Evolutionary conservation across 495 filamentous ascomycete genomes (phyloP).

Genomic region (Tuber indicum): DNA sequence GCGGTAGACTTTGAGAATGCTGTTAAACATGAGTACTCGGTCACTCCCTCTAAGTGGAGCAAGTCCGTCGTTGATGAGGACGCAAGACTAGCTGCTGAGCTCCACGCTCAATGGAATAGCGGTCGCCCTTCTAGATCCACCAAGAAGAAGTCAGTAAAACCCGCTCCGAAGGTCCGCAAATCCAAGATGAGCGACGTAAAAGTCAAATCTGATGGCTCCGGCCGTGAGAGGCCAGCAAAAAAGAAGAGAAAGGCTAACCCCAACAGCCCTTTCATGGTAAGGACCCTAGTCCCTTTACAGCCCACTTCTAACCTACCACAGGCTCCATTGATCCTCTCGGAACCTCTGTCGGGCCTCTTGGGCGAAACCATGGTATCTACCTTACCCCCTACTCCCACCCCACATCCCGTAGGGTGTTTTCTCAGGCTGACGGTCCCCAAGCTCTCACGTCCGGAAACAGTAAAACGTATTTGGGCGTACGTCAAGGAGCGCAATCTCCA

Average conservation of each 20-base stretch:
- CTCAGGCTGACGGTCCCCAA: slow-evolving; percentile 38
- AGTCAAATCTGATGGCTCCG: slow-evolving; percentile 68
- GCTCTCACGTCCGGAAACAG: slow-evolving; percentile 88
- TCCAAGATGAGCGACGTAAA: slow-evolving; percentile 68
- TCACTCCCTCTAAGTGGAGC: slow-evolving; percentile 50
- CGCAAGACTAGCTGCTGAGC: slow-evolving; percentile 71
- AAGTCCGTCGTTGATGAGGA: slow-evolving; percentile 65
- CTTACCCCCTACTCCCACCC: background rate
- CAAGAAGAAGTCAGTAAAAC: slow-evolving; percentile 48
- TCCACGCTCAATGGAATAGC: slow-evolving; percentile 88
- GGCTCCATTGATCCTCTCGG: slow-evolving; percentile 53
- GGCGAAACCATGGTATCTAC: slow-evolving; percentile 48
- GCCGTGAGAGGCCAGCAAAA: slow-evolving; percentile 49
- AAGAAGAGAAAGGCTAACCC: slow-evolving; percentile 60
- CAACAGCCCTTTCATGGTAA: slow-evolving; percentile 61
- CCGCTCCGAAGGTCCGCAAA: slow-evolving; percentile 57
- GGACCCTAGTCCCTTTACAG: background rate
- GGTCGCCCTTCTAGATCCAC: slow-evolving; percentile 57
- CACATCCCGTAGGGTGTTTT: background rate
- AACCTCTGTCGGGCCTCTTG: slow-evolving; percentile 57
- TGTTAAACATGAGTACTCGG: slow-evolving; percentile 12
- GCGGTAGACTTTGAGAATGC: slow-evolving; percentile 36
- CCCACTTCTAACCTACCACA: slow-evolving; percentile 10
- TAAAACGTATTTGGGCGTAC: slow-evolving; percentile 92
- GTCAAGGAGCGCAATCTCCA: slow-evolving; percentile 82